These are phyloP conservation scores for Pleurotus platypus DNA, from an alignment of 768 basidiomycete species.

Conservation along the genomic window DNA sequence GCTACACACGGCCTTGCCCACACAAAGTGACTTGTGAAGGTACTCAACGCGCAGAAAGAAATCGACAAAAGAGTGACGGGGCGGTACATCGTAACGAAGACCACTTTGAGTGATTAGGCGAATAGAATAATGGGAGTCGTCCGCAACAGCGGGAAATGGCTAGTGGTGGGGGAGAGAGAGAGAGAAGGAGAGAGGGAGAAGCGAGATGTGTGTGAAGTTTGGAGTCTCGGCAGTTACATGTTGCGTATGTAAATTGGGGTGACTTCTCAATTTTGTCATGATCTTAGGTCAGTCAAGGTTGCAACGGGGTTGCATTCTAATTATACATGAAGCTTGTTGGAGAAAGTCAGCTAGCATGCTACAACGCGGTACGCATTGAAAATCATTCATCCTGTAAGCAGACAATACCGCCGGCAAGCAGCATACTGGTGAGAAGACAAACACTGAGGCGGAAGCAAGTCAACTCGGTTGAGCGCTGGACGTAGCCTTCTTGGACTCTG, in stretches of 20 bases:
- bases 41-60: constrained; percentile 7
- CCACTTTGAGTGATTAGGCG: constrained; percentile 1
- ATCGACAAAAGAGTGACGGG: constrained; percentile 8
- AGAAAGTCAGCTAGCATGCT: too few relatives aligned
- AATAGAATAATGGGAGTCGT: neutral
- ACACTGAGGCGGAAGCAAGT: too few relatives aligned
- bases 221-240: neutral
- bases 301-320: neutral
- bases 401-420: too few relatives aligned
- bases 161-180: neutral
- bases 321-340: too few relatives aligned
- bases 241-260: neutral
- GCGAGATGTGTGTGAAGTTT: neutral
- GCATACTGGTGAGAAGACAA: too few relatives aligned
- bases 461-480: too few relatives aligned
- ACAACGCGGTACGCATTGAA: too few relatives aligned
- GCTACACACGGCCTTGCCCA: constrained; percentile 49
- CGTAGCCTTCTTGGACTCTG: too few relatives aligned
- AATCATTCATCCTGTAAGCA: too few relatives aligned
- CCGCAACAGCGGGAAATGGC: neutral
- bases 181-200: neutral
- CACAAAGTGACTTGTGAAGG: constrained; percentile 3
- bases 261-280: neutral
- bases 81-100: constrained; percentile 7
- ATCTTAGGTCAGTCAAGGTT: neutral